Percentiles rank a stretch among this genome's conserved stretches.
phyloP scores from a whole-genome alignment of 495 filamentous ascomycete genomes.

The Apodospora peruviana region DNA sequence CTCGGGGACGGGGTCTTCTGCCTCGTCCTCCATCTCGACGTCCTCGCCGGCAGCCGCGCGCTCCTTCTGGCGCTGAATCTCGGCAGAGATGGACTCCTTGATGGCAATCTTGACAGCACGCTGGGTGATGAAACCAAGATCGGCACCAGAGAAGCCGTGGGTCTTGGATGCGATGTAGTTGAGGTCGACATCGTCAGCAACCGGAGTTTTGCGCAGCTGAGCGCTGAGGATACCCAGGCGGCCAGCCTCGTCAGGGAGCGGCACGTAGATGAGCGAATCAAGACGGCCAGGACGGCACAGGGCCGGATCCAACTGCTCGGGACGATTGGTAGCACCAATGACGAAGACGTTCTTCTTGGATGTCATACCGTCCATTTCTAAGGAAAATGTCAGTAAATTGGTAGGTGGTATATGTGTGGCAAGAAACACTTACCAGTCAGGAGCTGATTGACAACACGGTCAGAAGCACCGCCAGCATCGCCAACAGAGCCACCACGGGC shows the following conservation, averaged over 20 bases:
- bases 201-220: conserved; percentile 97
- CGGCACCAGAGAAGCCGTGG: conserved; percentile 98
- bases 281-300: conserved; percentile 98
- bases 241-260: conserved; percentile 83
- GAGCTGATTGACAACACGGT: conserved; percentile 99
- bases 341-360: conserved; percentile 99
- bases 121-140: conserved; percentile 98
- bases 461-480: conserved; percentile 95
- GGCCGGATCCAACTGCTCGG: conserved; percentile 95
- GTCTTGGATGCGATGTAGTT: conserved; percentile 92
- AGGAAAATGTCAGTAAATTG: conserved; percentile 44
- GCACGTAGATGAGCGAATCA: conserved; percentile 96
- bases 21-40: conserved; percentile 73
- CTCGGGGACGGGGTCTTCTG: conserved; percentile 92
- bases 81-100: conserved; percentile 86
- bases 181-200: conserved; percentile 80
- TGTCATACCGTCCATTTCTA: conserved; percentile 99
- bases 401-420: background rate
- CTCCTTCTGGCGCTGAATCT: conserved; percentile 83
- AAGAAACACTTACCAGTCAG: conserved; percentile 69
- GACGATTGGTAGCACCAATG: conserved; percentile 97
- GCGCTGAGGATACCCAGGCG: conserved; percentile 87
- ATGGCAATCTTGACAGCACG: conserved; percentile 98
- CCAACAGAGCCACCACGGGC: conserved; percentile 95
- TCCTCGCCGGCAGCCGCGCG: conserved; percentile 80